Conservation (phyloP, 306 rosid genomes). For the Geum urbanum region DNA sequence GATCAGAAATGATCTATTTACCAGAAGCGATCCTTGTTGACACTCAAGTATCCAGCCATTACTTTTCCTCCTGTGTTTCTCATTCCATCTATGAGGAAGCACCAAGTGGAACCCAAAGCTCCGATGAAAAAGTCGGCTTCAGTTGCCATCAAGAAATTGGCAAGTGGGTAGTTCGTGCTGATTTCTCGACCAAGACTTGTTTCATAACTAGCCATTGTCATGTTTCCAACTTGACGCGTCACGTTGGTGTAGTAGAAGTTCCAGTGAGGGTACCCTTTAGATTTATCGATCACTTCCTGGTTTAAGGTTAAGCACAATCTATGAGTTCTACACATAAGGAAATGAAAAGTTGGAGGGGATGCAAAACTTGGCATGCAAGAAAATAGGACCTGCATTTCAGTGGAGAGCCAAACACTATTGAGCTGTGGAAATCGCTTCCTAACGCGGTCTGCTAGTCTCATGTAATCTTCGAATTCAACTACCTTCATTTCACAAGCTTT, state of each 20-base stretch:
- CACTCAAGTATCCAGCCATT: slow-evolving; percentile 90
- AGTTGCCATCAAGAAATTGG: slow-evolving; percentile 88
- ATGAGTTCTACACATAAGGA: background rate
- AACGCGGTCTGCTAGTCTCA: slow-evolving; percentile 58
- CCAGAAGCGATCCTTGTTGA: slow-evolving; percentile 93
- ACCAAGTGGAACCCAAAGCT: slow-evolving; percentile 94
- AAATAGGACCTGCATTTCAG: slow-evolving; percentile 75
- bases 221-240: slow-evolving; percentile 52
- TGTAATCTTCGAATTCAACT: slow-evolving; percentile 68
- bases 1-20: slow-evolving; percentile 13
- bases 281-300: slow-evolving; percentile 74
- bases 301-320: background rate
- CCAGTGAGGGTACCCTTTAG: slow-evolving; percentile 47
- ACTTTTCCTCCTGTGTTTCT: slow-evolving; percentile 93
- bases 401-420: slow-evolving; percentile 65
- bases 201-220: slow-evolving; percentile 71
- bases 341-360: background rate
- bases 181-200: slow-evolving; percentile 70
- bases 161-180: slow-evolving; percentile 81
- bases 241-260: slow-evolving; percentile 62
- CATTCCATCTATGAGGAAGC: slow-evolving; percentile 90
- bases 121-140: slow-evolving; percentile 87
- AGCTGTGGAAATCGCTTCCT: slow-evolving; percentile 71
- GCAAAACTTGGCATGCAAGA: background rate
- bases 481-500: slow-evolving; percentile 89